Conservation (phyloP, 2,329 filamentous ascomycete species). For the Ceratocystis colombiana region DNA sequence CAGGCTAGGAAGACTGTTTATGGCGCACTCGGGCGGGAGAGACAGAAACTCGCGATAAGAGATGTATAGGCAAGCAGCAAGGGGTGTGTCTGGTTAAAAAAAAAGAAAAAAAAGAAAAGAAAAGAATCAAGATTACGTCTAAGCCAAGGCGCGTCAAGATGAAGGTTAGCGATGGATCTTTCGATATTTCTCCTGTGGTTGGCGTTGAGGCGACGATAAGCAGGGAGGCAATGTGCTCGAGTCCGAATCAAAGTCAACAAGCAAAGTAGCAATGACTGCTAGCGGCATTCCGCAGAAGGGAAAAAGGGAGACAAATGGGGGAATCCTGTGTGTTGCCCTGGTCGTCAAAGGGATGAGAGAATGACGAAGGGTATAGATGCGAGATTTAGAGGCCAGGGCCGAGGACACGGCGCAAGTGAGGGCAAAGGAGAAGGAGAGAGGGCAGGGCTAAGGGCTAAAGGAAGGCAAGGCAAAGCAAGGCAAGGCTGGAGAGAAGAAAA, state of each 20-base stretch:
- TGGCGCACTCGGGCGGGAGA: neutral
- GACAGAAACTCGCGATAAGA: neutral
- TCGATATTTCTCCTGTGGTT: neutral
- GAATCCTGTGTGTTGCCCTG: neutral
- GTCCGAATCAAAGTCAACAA: neutral
- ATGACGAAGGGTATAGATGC: neutral
- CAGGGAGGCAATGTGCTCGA: neutral
- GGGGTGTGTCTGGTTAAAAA: neutral
- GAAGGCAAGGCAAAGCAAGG: neutral
- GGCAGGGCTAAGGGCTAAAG: neutral
- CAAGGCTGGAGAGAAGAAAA: neutral
- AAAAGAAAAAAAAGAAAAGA: too few relatives aligned
- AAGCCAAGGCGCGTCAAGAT: neutral
- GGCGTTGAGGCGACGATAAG: neutral
- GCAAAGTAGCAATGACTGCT: neutral
- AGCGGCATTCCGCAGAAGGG: constrained; percentile 13
- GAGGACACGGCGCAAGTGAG: neutral
- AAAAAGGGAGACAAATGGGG: constrained; percentile 5
- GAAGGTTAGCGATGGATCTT: too few relatives aligned
- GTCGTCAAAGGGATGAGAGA: constrained; percentile 14
- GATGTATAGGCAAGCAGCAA: neutral
- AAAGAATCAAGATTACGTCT: too few relatives aligned
- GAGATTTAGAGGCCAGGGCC: constrained; percentile 13
- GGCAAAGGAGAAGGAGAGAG: neutral
- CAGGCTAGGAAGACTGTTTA: neutral